A percentile compares a stretch with the other conserved stretches of the same genome.
Conservation (phyloP, 129 eudicot species). For the Deinandra increscens region DNA sequence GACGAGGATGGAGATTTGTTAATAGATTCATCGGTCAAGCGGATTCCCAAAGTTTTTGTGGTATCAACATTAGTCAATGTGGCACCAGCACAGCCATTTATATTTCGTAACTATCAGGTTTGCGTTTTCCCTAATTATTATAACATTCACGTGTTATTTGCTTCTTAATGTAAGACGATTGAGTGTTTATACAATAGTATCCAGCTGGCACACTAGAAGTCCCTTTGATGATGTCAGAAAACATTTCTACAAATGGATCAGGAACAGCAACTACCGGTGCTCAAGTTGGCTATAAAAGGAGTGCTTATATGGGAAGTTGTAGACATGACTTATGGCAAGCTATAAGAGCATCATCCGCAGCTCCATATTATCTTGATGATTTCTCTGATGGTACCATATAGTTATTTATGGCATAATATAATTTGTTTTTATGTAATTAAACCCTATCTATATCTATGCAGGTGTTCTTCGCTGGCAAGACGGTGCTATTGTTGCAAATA, state of each 20-base stretch:
- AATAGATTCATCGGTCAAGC: conserved; percentile 90
- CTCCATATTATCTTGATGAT: conserved; percentile 99
- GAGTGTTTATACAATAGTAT: conserved; percentile 49
- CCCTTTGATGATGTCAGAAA: conserved; percentile 63
- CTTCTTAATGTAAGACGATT: neutral
- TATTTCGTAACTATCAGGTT: conserved; percentile 98
- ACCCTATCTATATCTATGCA: conserved; percentile 21
- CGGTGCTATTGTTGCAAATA: conserved; percentile 96
- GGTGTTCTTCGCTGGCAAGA: conserved; percentile 94
- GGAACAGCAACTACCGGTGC: conserved; percentile 67
- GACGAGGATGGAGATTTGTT: conserved; percentile 98
- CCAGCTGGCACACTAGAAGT: conserved; percentile 98
- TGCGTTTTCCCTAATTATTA: neutral
- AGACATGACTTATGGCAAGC: conserved; percentile 95
- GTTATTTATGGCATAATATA: neutral
- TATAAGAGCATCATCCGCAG: conserved; percentile 98
- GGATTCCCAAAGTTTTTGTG: conserved; percentile 89
- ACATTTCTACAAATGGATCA: conserved; percentile 48
- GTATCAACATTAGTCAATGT: conserved; percentile 90
- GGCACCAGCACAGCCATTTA: conserved; percentile 93
- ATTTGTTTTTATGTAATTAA: neutral
- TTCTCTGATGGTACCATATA: conserved; percentile 71
- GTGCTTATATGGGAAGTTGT: conserved; percentile 93
- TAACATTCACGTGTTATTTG: conserved; percentile 14
- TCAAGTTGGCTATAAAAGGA: conserved; percentile 80